Conservation (phyloP, 2,329 filamentous ascomycete species). For the Monosporascus ibericus region DNA sequence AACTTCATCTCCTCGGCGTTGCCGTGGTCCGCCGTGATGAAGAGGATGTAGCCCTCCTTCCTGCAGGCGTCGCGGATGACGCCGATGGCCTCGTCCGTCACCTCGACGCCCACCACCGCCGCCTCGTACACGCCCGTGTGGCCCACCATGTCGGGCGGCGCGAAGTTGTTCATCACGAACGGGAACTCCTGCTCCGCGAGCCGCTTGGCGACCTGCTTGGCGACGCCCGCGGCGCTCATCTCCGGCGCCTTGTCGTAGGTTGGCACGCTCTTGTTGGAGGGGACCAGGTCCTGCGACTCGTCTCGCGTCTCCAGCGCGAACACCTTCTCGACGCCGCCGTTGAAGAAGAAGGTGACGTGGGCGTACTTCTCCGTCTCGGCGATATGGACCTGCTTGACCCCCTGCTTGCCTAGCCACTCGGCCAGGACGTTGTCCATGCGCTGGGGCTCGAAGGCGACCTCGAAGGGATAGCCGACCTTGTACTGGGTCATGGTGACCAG, state of each 20-base stretch:
- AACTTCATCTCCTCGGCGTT: conserved; percentile 99
- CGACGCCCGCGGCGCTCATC: conserved; percentile 91
- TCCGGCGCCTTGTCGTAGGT: conserved; percentile 94
- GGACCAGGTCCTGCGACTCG: conserved; percentile 69
- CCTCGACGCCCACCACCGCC: conserved; percentile 73
- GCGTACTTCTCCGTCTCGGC: conserved; percentile 99
- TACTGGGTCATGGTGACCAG: conserved; percentile 98
- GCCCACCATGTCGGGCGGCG: conserved; percentile 97
- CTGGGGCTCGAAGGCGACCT: conserved; percentile 88
- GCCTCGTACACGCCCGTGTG: conserved; percentile 97
- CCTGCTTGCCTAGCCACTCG: conserved; percentile 89
- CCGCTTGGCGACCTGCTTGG: conserved; percentile 82
- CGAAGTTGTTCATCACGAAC: conserved; percentile 99
- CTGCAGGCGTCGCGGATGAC: conserved; percentile 91
- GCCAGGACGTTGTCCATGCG: conserved; percentile 97
- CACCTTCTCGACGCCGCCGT: conserved; percentile 94
- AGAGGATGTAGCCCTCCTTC: conserved; percentile 85
- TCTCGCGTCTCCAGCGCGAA: conserved; percentile 90
- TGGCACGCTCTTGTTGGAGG: conserved; percentile 81
- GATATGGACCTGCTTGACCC: conserved; percentile 87
- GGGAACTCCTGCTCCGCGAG: conserved; percentile 81
- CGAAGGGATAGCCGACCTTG: conserved; percentile 91
- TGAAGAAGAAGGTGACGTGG: conserved; percentile 99
- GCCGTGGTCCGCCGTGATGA: conserved; percentile 94
- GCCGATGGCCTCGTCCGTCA: conserved; percentile 92